Evolutionary conservation across 2,329 filamentous ascomycete species (phyloP).

Genomic region (Beauveria medogensis): DNA sequence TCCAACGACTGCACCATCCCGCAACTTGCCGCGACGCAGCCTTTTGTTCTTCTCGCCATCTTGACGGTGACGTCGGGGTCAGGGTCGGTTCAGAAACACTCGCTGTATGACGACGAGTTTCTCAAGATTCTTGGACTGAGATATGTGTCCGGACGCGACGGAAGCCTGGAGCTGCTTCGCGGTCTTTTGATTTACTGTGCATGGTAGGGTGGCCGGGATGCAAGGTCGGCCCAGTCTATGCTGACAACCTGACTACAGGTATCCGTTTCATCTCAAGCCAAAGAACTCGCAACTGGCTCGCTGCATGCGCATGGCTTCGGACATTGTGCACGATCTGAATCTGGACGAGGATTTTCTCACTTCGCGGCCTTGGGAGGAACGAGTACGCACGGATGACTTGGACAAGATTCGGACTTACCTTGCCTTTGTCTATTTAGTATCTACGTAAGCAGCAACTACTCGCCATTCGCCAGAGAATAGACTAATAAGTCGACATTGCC

Average conservation of each 20-base stretch:
- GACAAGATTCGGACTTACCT: constrained; percentile 5
- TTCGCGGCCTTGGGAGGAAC: neutral
- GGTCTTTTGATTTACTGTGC: constrained; percentile 7
- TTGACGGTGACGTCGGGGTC: constrained; percentile 6
- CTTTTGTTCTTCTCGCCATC: constrained; percentile 9
- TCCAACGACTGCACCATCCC: neutral
- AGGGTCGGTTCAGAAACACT: neutral
- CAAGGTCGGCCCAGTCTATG: neutral
- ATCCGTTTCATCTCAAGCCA: constrained; percentile 11
- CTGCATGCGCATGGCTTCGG: constrained; percentile 7
- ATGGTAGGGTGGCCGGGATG: neutral
- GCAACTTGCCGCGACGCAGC: constrained; percentile 4
- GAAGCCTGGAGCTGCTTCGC: constrained; percentile 1
- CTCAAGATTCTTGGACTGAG: constrained; percentile 5
- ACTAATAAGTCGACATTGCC: neutral
- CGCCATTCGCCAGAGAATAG: neutral
- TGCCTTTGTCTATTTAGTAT: constrained; percentile 7
- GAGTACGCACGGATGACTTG: neutral
- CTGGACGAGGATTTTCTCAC: constrained; percentile 1
- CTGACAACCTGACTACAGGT: constrained; percentile 1
- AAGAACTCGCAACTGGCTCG: constrained; percentile 2
- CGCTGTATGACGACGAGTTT: constrained; percentile 10
- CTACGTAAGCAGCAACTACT: neutral
- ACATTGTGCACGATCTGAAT: constrained; percentile 4
- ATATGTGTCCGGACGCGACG: constrained; percentile 4